Evolutionary conservation across 805 yeast genomes (phyloP).

Genomic region (Cyberlindnera xishuangbannaensis): DNA sequence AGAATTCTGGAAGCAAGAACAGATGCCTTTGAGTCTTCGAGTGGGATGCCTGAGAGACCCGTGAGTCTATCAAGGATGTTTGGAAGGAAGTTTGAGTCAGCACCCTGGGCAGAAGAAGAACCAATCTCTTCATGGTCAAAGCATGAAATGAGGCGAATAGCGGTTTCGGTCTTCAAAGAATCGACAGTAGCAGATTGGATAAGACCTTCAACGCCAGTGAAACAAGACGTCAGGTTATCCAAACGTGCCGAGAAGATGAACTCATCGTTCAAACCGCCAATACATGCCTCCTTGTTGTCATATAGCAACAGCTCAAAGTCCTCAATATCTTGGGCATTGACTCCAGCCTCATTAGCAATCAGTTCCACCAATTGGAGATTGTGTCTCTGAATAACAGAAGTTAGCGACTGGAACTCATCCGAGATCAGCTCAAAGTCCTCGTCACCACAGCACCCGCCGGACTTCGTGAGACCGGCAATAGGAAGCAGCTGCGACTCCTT

Average conservation of each 20-base stretch:
- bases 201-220: conserved; percentile 68
- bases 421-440: conserved; percentile 40
- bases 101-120: conserved; percentile 92
- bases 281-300: conserved; percentile 75
- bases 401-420: conserved; percentile 59
- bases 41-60: conserved; percentile 30
- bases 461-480: conserved; percentile 61
- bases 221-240: conserved; percentile 88
- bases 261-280: conserved; percentile 90
- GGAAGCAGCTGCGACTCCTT: conserved; percentile 84
- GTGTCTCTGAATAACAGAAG: conserved; percentile 67
- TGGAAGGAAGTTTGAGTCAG: conserved; percentile 86
- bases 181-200: conserved; percentile 41
- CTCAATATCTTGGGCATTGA: conserved; percentile 54
- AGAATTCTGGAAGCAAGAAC: conserved; percentile 36
- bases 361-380: conserved; percentile 61
- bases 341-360: conserved; percentile 59
- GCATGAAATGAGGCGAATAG: conserved; percentile 69
- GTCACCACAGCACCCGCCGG: conserved; percentile 46
- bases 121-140: conserved; percentile 98
- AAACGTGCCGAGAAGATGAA: conserved; percentile 87
- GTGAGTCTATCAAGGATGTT: conserved; percentile 69
- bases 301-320: conserved; percentile 85
- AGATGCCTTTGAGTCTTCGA: conserved; percentile 24
- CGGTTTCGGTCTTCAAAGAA: conserved; percentile 39